Evolutionary conservation across 2,329 filamentous ascomycete species (phyloP).

Genomic region (Plectosphaerella cucumerina): DNA sequence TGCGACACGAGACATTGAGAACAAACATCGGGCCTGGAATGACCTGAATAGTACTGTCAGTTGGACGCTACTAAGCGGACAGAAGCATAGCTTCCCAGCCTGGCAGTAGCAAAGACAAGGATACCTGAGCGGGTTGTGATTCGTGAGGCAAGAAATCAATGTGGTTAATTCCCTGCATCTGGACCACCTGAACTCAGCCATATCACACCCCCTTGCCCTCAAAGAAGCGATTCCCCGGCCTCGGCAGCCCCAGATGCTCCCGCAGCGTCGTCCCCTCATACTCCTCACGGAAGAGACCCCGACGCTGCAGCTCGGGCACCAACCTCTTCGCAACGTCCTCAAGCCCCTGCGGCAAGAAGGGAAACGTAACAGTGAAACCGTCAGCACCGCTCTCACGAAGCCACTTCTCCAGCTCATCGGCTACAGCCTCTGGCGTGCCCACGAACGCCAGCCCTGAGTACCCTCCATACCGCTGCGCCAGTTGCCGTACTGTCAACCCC

Average conservation of each 20-base stretch:
- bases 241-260: slow-evolving; percentile 48
- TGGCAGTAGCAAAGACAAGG: too few relatives aligned
- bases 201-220: too few relatives aligned
- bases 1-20: too few relatives aligned
- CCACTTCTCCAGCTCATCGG: slow-evolving; percentile 45
- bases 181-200: too few relatives aligned
- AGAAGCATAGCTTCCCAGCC: too few relatives aligned
- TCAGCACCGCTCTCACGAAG: slow-evolving; percentile 41
- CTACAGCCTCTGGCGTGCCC: slow-evolving; percentile 42
- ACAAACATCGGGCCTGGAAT: too few relatives aligned
- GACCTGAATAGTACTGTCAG: too few relatives aligned
- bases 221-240: slow-evolving; percentile 38
- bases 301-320: slow-evolving; percentile 45
- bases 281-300: slow-evolving; percentile 46
- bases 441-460: slow-evolving; percentile 47
- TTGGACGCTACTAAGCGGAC: too few relatives aligned
- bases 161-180: too few relatives aligned
- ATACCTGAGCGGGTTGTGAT: too few relatives aligned
- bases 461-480: slow-evolving; percentile 45
- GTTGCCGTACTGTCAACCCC: slow-evolving; percentile 43
- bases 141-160: too few relatives aligned
- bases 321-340: slow-evolving; percentile 42
- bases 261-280: slow-evolving; percentile 48
- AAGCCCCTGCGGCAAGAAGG: slow-evolving; percentile 45
- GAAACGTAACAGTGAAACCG: slow-evolving; percentile 47